Evolutionary conservation across 2,329 filamentous ascomycete species (phyloP), one percentile per base, ranked within the genome.

Genomic region (Tolypocladium sp.): DNA sequence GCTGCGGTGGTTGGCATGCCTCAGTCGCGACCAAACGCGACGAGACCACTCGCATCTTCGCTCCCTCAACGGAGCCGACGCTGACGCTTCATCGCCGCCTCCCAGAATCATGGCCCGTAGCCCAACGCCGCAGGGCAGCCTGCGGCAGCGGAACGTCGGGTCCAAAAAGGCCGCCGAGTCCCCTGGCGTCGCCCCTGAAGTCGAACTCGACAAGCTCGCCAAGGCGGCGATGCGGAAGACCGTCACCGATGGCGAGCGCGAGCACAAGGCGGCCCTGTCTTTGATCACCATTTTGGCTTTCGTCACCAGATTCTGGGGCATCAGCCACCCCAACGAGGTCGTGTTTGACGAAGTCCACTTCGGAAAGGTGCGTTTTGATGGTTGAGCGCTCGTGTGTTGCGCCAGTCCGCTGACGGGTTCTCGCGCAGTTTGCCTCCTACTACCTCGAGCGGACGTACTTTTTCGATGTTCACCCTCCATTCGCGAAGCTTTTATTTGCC

Each of bases 341-440:
- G 94, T 99, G 56, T 99, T 99, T 71, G 94, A 99, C 71, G 94
- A 99, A 76, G 94, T 99, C 60, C 94, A 99, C 77, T 99, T 99
- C 75, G 94, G 94, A 79, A 99, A 99, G 89, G 93, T 97, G 80
- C 61, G 82, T 68, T 56, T 15, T 37, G 7, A 20, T 15, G 20
- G 25, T 41, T 2, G 25, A 30, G 38, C 38, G 33, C 33, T 17
- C 37, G 49, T 22, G 49, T 2, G 13, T n/a, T 6, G 41, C 25
- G 20, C 40, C 35, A 38, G 12, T 25, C 37, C 53, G 56, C 38
- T 61, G 49, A 59, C 25, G 12, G 44, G 41, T 54, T 27, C 27
- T 27, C 38, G 25, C 35, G 13, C 67, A 89, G 86, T 89, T 89
- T 70, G 86, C 86, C 59, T 89, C 86, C 12, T 88, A 86, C 72